These are phyloP conservation scores for Cenchrus purpureus DNA, from an alignment of 176 grass and related monocot species.

Conservation along the genomic window DNA sequence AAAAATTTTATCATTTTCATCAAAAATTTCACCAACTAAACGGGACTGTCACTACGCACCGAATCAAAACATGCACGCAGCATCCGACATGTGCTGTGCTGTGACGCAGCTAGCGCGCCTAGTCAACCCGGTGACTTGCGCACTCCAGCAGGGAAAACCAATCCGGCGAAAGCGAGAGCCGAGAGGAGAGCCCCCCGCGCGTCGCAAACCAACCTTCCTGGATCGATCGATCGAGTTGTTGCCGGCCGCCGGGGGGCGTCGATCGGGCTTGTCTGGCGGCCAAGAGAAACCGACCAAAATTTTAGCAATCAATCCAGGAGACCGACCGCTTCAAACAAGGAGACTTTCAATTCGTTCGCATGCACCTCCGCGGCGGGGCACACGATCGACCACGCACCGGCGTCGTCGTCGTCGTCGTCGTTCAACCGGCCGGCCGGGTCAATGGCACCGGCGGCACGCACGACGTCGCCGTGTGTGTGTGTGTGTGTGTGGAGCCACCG, in stretches of 20 bases:
- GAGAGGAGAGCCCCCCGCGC: too few relatives aligned
- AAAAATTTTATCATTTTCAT: too few relatives aligned
- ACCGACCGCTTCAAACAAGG: conserved; percentile 35
- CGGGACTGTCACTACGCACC: neutral
- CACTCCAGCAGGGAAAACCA: neutral
- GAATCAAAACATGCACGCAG: neutral
- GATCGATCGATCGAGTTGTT: neutral
- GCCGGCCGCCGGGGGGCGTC: conserved; percentile 44
- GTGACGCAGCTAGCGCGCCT: neutral
- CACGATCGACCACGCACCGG: neutral
- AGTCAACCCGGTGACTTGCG: neutral
- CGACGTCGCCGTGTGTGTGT: neutral
- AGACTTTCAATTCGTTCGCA: neutral
- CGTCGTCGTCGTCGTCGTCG: too few relatives aligned
- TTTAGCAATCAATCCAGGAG: neutral
- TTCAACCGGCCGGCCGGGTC: neutral
- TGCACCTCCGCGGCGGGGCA: neutral
- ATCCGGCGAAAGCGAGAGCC: neutral
- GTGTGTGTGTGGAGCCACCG: neutral
- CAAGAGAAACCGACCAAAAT: neutral
- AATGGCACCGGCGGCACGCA: conserved; percentile 18
- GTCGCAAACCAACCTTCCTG: neutral
- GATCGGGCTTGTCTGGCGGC: conserved; percentile 40
- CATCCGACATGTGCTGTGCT: neutral
- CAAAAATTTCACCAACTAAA: too few relatives aligned